Evolutionary conservation across 2,329 filamentous ascomycete species (phyloP).

Genomic region (Trichoderma guizhouense): DNA sequence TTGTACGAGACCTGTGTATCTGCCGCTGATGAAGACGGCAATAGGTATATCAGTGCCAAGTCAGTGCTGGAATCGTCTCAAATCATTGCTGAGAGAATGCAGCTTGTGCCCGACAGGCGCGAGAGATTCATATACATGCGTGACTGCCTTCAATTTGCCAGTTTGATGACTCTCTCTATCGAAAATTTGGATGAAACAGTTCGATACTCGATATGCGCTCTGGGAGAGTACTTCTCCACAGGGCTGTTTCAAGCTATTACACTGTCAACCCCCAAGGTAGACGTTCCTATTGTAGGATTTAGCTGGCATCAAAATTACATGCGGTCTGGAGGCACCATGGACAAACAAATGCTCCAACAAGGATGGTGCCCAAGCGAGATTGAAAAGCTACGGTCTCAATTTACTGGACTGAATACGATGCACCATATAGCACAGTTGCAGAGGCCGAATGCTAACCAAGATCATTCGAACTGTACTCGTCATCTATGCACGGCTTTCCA

Average conservation of each 20-base stretch:
- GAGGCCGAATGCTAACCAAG: slow-evolving; percentile 1
- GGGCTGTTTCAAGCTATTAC: slow-evolving; percentile 3
- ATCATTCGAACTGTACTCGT: slow-evolving; percentile 29
- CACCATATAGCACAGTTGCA: slow-evolving; percentile 26
- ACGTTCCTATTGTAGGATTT: slow-evolving; percentile 19
- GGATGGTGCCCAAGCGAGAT: slow-evolving; percentile 36
- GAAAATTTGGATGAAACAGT: slow-evolving; percentile 25
- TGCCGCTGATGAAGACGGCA: not conserved
- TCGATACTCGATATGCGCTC: slow-evolving; percentile 28
- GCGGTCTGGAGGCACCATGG: slow-evolving; percentile 19
- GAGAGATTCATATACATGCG: slow-evolving; percentile 22
- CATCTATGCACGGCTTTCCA: slow-evolving; percentile 30
- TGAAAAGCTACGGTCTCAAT: slow-evolving; percentile 26
- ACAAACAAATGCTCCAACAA: slow-evolving; percentile 26
- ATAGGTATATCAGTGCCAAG: slow-evolving; percentile 5
- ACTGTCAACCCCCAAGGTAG: slow-evolving; percentile 13
- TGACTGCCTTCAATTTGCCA: slow-evolving; percentile 23
- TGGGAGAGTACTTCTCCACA: slow-evolving; percentile 28
- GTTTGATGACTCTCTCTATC: slow-evolving; percentile 18
- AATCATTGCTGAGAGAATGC: slow-evolving; percentile 19
- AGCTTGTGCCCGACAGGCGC: slow-evolving; percentile 3
- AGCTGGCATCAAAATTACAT: slow-evolving; percentile 24
- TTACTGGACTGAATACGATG: slow-evolving; percentile 25
- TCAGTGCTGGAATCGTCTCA: not conserved
- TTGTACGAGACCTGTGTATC: slow-evolving; percentile 18